A percentile compares a stretch with the other conserved stretches of the same genome.
Conservation (phyloP, 257 asterid genomes). For the Gynochthodes officinalis region DNA sequence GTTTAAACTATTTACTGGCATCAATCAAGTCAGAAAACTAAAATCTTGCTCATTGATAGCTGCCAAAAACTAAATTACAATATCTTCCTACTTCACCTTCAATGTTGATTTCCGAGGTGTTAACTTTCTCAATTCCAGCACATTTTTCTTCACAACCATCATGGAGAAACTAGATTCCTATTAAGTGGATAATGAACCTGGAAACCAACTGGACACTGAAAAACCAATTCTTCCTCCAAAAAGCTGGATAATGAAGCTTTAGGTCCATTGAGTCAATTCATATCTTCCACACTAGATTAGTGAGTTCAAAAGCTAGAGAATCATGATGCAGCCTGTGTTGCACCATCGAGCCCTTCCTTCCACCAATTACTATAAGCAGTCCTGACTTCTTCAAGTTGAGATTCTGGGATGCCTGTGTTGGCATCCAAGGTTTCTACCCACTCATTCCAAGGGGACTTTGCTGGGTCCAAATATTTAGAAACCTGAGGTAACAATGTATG, state of each 20-base stretch:
- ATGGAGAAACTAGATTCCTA: too few relatives aligned
- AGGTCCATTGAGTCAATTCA: neutral
- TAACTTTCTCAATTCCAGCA: neutral
- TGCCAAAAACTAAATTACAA: neutral
- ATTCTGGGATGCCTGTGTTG: constrained; percentile 70
- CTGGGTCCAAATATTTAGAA: constrained; percentile 60
- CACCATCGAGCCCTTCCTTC: constrained; percentile 45
- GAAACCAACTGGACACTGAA: too few relatives aligned
- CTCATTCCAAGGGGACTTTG: constrained; percentile 63
- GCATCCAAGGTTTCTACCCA: constrained; percentile 70
- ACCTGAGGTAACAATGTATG: constrained; percentile 68
- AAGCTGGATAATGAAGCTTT: neutral
- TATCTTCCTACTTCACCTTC: neutral
- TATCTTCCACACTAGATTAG: neutral
- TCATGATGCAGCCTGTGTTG: constrained; percentile 25
- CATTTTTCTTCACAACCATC: neutral
- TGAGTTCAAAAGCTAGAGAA: neutral
- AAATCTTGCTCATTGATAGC: too few relatives aligned
- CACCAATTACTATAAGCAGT: constrained; percentile 53
- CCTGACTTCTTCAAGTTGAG: constrained; percentile 61
- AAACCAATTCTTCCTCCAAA: too few relatives aligned
- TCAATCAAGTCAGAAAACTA: too few relatives aligned
- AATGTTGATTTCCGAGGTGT: neutral
- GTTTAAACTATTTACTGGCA: too few relatives aligned
- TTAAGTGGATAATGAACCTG: neutral